These are phyloP conservation scores for Balakata baccata DNA, from an alignment of 345 rosid species.

Conservation along the genomic window DNA sequence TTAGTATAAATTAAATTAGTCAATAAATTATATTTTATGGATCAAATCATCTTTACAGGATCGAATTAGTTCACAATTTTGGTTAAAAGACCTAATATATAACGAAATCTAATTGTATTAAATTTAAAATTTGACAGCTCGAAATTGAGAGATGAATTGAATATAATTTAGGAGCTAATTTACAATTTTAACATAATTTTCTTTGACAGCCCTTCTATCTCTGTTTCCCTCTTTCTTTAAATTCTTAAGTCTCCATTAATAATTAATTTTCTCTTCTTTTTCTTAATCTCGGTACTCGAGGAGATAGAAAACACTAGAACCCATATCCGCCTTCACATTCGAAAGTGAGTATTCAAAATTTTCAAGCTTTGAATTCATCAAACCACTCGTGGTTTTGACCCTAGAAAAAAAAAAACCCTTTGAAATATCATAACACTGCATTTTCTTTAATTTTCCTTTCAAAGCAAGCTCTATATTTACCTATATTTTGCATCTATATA, in stretches of 20 bases:
- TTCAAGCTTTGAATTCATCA: conserved; percentile 33
- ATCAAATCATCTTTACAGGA: too few relatives aligned
- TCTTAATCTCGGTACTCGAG: too few relatives aligned
- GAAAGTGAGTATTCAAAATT: not conserved
- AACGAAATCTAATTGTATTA: too few relatives aligned
- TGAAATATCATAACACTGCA: not conserved
- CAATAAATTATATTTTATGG: too few relatives aligned
- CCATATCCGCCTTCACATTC: conserved; percentile 2
- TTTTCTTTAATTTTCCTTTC: conserved; percentile 2
- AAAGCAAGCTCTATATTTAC: not conserved
- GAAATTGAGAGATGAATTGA: too few relatives aligned
- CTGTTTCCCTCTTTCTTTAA: not conserved
- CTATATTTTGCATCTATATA: too few relatives aligned
- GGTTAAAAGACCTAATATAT: too few relatives aligned
- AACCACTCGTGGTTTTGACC: conserved; percentile 28
- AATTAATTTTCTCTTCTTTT: not conserved
- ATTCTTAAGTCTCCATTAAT: too few relatives aligned
- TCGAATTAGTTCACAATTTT: too few relatives aligned
- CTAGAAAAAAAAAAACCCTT: conserved; percentile 1
- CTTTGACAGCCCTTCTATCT: conserved; percentile 34
- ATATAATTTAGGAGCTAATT: conserved; percentile 26
- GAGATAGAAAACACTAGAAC: not conserved
- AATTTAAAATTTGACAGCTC: too few relatives aligned
- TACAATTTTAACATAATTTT: conserved; percentile 19
- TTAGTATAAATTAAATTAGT: too few relatives aligned